Conservation (phyloP, 1,284 basidiomycete species). For the Phenoliferia sp. region DNA sequence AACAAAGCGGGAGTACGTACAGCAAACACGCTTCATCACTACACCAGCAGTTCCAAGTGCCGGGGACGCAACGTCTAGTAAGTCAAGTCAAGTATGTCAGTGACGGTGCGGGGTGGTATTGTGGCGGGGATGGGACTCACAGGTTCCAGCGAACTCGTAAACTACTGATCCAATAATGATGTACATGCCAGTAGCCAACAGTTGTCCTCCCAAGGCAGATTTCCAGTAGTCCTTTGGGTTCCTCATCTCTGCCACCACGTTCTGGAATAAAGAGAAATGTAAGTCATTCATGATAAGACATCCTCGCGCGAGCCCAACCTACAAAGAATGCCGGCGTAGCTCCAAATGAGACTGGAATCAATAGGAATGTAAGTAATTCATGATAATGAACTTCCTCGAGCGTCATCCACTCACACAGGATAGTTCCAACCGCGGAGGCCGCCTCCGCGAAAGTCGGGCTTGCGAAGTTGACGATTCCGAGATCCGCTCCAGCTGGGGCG, state of each 20-base stretch:
- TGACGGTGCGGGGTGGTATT: background rate
- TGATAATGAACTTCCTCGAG: background rate
- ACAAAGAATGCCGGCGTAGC: constrained; percentile 36
- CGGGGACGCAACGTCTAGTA: constrained; percentile 41
- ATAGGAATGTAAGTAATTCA: background rate
- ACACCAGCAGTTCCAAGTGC: constrained; percentile 45
- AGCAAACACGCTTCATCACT: constrained; percentile 43
- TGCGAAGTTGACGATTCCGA: constrained; percentile 13
- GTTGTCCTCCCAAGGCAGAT: constrained; percentile 30
- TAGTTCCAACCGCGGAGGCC: constrained; percentile 49
- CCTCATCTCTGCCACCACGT: constrained; percentile 46
- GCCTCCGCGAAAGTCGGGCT: constrained; percentile 24
- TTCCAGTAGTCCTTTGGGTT: constrained; percentile 37
- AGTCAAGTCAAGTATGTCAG: background rate
- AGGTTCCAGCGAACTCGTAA: constrained; percentile 12
- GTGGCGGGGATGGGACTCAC: background rate
- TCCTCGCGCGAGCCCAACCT: too few relatives aligned
- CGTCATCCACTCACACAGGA: constrained; percentile 32
- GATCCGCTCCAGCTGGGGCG: constrained; percentile 41
- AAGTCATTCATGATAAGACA: too few relatives aligned
- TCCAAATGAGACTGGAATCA: constrained; percentile 23
- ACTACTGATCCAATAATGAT: constrained; percentile 31
- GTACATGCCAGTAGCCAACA: constrained; percentile 34
- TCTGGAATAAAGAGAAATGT: too few relatives aligned
- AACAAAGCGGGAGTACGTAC: too few relatives aligned